Base-by-base conservation (phyloP, 148 eudicot genomes). In the Simmondsia chinensis region DNA sequence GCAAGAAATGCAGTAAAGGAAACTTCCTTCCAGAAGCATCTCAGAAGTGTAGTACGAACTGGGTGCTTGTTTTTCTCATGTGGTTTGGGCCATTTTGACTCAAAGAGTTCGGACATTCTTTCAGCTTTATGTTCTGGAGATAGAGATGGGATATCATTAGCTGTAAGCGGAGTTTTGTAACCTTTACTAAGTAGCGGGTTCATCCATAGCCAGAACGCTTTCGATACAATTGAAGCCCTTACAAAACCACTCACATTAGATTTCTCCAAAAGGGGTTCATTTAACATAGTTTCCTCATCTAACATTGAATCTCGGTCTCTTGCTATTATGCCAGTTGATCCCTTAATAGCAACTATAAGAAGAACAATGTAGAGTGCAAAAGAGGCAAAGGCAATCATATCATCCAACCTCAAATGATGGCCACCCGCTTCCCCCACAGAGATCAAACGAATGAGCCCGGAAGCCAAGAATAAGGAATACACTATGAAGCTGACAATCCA, bases 171-270 rank as follows among this genome's bases (percentile, higher is more conserved):
- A 8, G 65, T 32, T 39, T 61, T 76, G 50, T 74, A 76, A n/a
- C 97, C 97, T 70, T 79, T 76, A 10, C 43, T 55, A 18, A 89
- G 63, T 3, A 89, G 36, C 12, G 97, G 95, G 40, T 79, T 79
- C 74, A 89, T 51, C 97, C 97, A 89, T 15, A 84, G 6, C 82
- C 78, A 89, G 52, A 89, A 81, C 4, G 75, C 43, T 60, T 79
- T 84, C 0, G 97, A 82, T 1, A 72, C 14, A 13, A 73, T 4
- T 22, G 97, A 81, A 35, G 95, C 95, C 16, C 66, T 52, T 34
- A 93, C 82, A 61, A 52, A 89, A n/a, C 69, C 77, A 43, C 65
- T 81, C 3, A 70, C 70, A 14, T 22, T 48, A 8, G 73, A 35
- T 31, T 71, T 71, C 9, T 74, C 74, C 60, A 74, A 45, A 35